phyloP scores from a whole-genome alignment of 2,329 filamentous ascomycete genomes.

The Aspergillus nomiae region DNA sequence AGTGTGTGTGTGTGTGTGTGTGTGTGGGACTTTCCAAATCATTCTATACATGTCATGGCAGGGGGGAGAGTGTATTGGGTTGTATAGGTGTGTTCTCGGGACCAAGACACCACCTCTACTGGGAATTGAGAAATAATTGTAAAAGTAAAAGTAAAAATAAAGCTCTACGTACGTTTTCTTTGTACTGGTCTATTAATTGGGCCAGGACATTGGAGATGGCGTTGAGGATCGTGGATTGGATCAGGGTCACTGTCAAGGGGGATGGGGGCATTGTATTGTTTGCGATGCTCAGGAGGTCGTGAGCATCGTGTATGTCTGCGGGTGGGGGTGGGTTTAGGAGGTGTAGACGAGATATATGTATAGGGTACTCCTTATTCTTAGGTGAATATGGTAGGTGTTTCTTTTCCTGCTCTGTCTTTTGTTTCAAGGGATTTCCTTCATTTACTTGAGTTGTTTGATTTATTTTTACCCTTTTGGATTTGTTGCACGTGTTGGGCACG shows the following conservation, averaged over 20 bases:
- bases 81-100: too few relatives aligned
- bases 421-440: neutral
- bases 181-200: conserved; percentile 41
- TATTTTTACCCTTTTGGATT: neutral
- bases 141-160: neutral
- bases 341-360: too few relatives aligned
- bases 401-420: neutral
- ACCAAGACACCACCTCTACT: neutral
- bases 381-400: neutral
- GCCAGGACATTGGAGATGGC: conserved; percentile 42
- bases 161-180: conserved; percentile 31
- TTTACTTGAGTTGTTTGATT: neutral
- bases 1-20: too few relatives aligned
- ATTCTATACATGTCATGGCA: neutral
- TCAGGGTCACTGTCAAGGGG: conserved; percentile 35
- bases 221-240: conserved; percentile 41
- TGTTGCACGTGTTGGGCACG: conserved; percentile 11
- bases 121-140: neutral
- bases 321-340: too few relatives aligned
- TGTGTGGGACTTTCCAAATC: neutral
- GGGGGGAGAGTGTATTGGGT: too few relatives aligned
- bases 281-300: neutral
- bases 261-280: conserved; percentile 25
- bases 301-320: neutral
- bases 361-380: too few relatives aligned